Percentiles rank a stretch among this genome's conserved stretches.
phyloP scores from a whole-genome alignment of 2,329 filamentous ascomycete genomes.

The Bipolaris bicolor region DNA sequence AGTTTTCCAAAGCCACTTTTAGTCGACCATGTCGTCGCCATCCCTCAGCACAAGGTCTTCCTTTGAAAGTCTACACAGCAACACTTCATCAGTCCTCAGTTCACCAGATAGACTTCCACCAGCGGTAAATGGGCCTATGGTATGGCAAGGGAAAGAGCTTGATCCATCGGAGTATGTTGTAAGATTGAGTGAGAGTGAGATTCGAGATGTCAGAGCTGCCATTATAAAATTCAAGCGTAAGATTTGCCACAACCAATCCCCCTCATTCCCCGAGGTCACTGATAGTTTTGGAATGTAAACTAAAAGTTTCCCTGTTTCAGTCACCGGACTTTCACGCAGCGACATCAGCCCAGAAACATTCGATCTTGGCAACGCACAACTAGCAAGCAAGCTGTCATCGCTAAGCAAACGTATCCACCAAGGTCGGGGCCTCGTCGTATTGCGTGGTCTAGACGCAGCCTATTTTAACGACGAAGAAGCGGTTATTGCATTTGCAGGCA shows the following conservation, averaged over 20 bases:
- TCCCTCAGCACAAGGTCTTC: conserved; percentile 40
- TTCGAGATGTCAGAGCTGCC: conserved; percentile 41
- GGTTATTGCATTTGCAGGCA: conserved; percentile 45
- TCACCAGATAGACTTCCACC: conserved; percentile 41
- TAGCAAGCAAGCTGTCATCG: conserved; percentile 33
- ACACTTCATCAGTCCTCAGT: conserved; percentile 21
- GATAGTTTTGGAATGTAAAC: background rate
- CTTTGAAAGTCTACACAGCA: conserved; percentile 40
- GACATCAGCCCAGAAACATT: conserved; percentile 36
- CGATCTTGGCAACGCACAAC: conserved; percentile 26
- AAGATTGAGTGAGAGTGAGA: conserved; percentile 31
- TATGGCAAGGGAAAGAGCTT: conserved; percentile 41
- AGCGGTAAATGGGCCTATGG: conserved; percentile 39
- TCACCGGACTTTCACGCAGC: conserved; percentile 25
- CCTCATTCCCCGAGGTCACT: background rate
- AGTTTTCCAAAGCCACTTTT: background rate
- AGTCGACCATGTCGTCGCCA: conserved; percentile 31
- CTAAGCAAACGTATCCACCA: conserved; percentile 40
- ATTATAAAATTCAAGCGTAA: conserved; percentile 43
- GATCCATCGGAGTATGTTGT: conserved; percentile 35
- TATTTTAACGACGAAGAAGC: conserved; percentile 47
- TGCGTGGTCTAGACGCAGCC: conserved; percentile 43
- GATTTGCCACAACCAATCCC: conserved; percentile 6
- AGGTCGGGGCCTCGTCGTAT: conserved; percentile 38
- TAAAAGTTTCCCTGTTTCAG: conserved; percentile 11